Conservation (phyloP, 2,329 filamentous ascomycete genomes). For the Fusarium xylarioides region DNA sequence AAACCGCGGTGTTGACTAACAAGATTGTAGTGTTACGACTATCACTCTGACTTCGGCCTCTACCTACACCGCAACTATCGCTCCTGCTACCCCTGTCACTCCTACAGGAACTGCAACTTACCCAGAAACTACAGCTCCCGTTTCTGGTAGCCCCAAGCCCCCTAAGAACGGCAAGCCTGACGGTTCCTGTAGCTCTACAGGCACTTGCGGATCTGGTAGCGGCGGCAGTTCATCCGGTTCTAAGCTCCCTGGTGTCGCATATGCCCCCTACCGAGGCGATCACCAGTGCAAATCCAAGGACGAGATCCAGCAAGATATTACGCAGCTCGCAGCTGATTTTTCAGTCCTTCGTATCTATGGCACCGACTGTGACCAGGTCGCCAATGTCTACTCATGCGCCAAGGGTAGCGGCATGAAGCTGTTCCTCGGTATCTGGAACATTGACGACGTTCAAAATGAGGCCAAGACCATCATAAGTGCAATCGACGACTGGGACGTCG, state of each 20-base stretch:
- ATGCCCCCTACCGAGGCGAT: constrained; percentile 60
- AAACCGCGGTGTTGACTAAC: not conserved
- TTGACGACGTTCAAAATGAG: constrained; percentile 64
- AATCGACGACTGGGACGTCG: constrained; percentile 70
- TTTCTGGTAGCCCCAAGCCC: not conserved
- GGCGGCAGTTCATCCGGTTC: not conserved
- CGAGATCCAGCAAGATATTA: constrained; percentile 73
- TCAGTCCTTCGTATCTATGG: constrained; percentile 79
- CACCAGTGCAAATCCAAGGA: constrained; percentile 72
- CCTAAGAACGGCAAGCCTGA: not conserved
- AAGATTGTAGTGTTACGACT: constrained; percentile 13
- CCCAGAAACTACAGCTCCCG: not conserved
- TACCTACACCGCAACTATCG: constrained; percentile 31
- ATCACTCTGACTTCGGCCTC: constrained; percentile 26
- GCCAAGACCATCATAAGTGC: constrained; percentile 69
- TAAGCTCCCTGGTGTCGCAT: constrained; percentile 55
- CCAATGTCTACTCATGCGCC: constrained; percentile 69
- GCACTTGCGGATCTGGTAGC: not conserved
- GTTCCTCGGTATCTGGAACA: constrained; percentile 78
- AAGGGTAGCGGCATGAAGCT: constrained; percentile 73
- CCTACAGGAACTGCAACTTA: not conserved
- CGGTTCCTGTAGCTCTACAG: not conserved
- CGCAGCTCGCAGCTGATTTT: constrained; percentile 62
- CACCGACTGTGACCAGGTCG: constrained; percentile 78
- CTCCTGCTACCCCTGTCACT: constrained; percentile 4